Conservation (phyloP, 768 basidiomycete species). For the Phanerochaete carnosa region DNA sequence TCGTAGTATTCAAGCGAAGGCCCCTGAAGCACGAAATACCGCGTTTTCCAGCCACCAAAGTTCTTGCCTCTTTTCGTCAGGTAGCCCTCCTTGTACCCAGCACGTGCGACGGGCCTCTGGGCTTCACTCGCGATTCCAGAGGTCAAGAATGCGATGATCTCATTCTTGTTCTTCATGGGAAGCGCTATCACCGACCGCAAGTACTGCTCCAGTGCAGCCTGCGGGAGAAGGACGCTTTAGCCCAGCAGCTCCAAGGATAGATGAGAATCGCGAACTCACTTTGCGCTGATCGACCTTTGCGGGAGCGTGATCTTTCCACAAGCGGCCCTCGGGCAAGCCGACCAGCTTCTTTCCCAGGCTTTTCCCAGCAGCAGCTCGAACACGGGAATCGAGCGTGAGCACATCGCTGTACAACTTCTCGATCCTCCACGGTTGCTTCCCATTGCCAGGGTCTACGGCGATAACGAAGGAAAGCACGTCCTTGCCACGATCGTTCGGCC, state of each 20-base stretch:
- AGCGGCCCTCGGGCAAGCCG: conserved; percentile 81
- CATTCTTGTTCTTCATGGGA: conserved; percentile 83
- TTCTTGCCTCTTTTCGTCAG: conserved; percentile 95
- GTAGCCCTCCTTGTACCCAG: conserved; percentile 91
- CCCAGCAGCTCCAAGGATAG: conserved; percentile 7
- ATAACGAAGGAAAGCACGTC: conserved; percentile 91
- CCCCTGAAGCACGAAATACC: conserved; percentile 92
- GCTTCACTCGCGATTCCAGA: conserved; percentile 81
- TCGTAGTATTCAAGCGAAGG: conserved; percentile 94
- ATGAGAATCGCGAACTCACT: conserved; percentile 41
- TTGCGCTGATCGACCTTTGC: conserved; percentile 96
- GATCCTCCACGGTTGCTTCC: conserved; percentile 75
- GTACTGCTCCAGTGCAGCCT: conserved; percentile 82
- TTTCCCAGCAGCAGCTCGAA: conserved; percentile 57
- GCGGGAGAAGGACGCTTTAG: conserved; percentile 14
- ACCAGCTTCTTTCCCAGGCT: conserved; percentile 75
- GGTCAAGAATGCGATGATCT: conserved; percentile 89
- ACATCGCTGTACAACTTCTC: conserved; percentile 96
- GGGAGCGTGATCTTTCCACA: conserved; percentile 97
- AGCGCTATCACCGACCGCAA: conserved; percentile 79
- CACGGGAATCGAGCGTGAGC: conserved; percentile 76
- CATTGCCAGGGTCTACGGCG: conserved; percentile 63
- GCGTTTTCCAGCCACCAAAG: conserved; percentile 96
- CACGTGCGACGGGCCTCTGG: conserved; percentile 72
- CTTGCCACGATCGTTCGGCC: conserved; percentile 86